Conservation (phyloP, 805 yeast species). For the Deakozyma indianensis region DNA sequence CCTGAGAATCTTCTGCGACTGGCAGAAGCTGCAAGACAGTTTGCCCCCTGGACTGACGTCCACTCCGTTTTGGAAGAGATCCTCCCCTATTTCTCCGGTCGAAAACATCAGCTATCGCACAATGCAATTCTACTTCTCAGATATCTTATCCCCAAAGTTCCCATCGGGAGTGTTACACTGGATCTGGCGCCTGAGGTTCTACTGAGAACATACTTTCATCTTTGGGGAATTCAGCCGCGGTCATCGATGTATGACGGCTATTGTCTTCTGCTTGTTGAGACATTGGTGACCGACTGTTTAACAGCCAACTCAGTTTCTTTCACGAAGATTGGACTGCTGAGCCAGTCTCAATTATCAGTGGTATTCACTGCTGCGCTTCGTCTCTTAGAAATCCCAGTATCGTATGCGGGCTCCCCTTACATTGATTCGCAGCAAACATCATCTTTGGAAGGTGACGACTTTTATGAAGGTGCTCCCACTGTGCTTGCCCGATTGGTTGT, state of each 20-base stretch:
- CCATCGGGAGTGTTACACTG: not conserved
- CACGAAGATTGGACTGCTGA: not conserved
- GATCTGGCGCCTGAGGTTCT: not conserved
- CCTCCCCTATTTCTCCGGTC: not conserved
- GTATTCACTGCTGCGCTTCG: constrained; percentile 1
- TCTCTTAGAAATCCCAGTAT: not conserved
- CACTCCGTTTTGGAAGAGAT: not conserved
- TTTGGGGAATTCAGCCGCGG: not conserved
- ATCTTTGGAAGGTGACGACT: not conserved
- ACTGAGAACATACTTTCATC: not conserved
- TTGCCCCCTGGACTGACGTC: not conserved
- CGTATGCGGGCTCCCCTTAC: not conserved
- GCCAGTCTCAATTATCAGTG: not conserved
- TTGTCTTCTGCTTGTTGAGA: not conserved
- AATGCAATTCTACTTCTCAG: not conserved
- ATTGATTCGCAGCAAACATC: not conserved
- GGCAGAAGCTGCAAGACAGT: not conserved
- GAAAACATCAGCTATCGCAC: not conserved
- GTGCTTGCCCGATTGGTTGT: not conserved
- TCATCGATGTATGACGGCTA: constrained; percentile 1
- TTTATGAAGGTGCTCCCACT: not conserved
- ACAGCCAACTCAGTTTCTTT: not conserved
- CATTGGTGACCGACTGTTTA: not conserved
- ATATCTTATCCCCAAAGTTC: not conserved
- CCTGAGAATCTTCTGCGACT: not conserved